Evolutionary conservation across 768 basidiomycete species (phyloP).

Genomic region (Tremella fuciformis): DNA sequence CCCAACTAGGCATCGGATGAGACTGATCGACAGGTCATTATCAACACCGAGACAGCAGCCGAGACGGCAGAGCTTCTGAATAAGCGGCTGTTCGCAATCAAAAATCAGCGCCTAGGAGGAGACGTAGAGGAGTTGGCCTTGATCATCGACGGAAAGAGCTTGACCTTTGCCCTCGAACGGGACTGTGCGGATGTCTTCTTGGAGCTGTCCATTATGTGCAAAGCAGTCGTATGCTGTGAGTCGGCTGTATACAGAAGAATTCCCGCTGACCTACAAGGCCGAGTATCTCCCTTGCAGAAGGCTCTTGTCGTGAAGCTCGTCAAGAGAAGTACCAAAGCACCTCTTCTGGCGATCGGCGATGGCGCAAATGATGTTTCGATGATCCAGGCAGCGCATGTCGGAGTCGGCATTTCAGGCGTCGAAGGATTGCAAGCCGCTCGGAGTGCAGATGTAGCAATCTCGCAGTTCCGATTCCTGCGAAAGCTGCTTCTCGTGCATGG

Average conservation of each 20-base stretch:
- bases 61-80: constrained; percentile 81
- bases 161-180: constrained; percentile 89
- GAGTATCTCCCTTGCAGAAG: constrained; percentile 96
- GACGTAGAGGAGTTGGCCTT: constrained; percentile 93
- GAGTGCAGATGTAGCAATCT: constrained; percentile 95
- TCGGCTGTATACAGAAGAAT: not conserved
- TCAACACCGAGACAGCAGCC: constrained; percentile 80
- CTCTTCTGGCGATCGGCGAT: constrained; percentile 94
- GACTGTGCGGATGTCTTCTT: constrained; percentile 83
- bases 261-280: constrained; percentile 59
- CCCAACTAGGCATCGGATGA: not conserved
- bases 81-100: constrained; percentile 86
- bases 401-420: constrained; percentile 94
- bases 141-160: constrained; percentile 93
- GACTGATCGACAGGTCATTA: constrained; percentile 69
- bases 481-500: constrained; percentile 95
- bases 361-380: constrained; percentile 98
- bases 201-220: constrained; percentile 95
- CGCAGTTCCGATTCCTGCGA: constrained; percentile 92
- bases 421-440: constrained; percentile 98
- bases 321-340: constrained; percentile 89
- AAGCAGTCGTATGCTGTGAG: constrained; percentile 95
- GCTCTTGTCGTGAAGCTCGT: constrained; percentile 98
- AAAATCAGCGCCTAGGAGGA: constrained; percentile 83
- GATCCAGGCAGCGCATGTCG: constrained; percentile 98